These are phyloP conservation scores for Triticum turgidum DNA, from an alignment of 176 grass and related monocot species.

Conservation along the genomic window DNA sequence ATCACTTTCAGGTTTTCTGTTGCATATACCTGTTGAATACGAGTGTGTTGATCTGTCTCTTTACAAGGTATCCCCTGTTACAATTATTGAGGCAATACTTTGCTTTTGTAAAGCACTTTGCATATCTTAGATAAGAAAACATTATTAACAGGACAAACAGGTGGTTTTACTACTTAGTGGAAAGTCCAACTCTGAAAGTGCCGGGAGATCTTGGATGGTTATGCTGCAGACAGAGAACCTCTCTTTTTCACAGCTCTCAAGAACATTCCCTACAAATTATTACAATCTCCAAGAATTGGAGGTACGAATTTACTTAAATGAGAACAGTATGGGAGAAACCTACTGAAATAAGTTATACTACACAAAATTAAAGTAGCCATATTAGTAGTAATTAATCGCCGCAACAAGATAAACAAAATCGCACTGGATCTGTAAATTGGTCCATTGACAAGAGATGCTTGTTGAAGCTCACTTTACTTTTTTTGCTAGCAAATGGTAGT, in stretches of 20 bases:
- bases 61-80: conserved; percentile 71
- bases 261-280: conserved; percentile 30
- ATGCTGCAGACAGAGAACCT: conserved; percentile 69
- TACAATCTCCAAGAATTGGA: conserved; percentile 57
- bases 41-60: conserved; percentile 84
- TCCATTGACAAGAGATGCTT: conserved; percentile 2
- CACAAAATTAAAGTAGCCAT: neutral
- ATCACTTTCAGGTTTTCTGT: conserved; percentile 60
- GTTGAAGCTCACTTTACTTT: neutral
- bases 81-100: conserved; percentile 6
- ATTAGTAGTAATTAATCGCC: neutral
- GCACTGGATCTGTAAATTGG: neutral
- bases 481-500: conserved; percentile 20
- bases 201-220: conserved; percentile 64
- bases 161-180: conserved; percentile 82
- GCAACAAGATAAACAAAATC: neutral
- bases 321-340: neutral
- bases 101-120: conserved; percentile 3
- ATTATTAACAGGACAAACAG: conserved; percentile 62
- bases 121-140: conserved; percentile 6
- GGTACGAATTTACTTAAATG: conserved; percentile 41
- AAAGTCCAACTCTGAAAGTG: conserved; percentile 49
- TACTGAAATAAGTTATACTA: neutral
- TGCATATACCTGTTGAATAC: conserved; percentile 72
- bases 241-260: conserved; percentile 70